Evolutionary conservation across 1,284 basidiomycete genomes (phyloP).

Genomic region (Trametes pubescens): DNA sequence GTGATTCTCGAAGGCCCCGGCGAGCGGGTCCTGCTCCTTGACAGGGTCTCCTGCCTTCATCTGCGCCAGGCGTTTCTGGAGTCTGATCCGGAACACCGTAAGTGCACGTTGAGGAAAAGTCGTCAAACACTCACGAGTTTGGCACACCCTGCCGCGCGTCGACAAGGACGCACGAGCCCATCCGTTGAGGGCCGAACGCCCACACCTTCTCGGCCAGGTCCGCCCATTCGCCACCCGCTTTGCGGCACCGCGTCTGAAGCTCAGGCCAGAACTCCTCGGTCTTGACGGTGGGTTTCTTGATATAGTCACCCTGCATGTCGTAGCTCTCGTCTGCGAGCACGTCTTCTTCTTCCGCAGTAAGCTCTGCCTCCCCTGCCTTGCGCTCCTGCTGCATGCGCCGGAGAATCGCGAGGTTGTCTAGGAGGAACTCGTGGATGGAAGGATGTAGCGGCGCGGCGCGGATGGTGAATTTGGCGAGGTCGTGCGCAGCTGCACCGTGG

Average conservation of each 20-base stretch:
- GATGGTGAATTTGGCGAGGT: conserved; percentile 84
- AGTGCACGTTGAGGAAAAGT: conserved; percentile 16
- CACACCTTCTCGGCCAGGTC: conserved; percentile 80
- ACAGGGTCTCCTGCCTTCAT: conserved; percentile 41
- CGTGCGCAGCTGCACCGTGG: conserved; percentile 71
- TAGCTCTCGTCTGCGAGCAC: conserved; percentile 47
- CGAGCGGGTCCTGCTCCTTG: conserved; percentile 37
- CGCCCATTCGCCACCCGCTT: conserved; percentile 85
- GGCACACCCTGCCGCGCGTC: conserved; percentile 64
- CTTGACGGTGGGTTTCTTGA: conserved; percentile 68
- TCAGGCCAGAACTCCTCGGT: conserved; percentile 86
- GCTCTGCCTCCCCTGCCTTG: conserved; percentile 43
- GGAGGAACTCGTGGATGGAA: conserved; percentile 75
- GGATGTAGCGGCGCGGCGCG: conserved; percentile 85
- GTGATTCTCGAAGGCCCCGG: conserved; percentile 76
- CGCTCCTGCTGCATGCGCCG: conserved; percentile 62
- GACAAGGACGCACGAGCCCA: conserved; percentile 89
- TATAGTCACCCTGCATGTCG: conserved; percentile 65
- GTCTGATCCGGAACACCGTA: conserved; percentile 44
- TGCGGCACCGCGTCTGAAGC: conserved; percentile 70
- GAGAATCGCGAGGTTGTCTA: conserved; percentile 72
- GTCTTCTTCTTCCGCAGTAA: conserved; percentile 47
- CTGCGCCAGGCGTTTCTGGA: conserved; percentile 57
- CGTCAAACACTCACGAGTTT: conserved; percentile 60
- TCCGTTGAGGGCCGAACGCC: conserved; percentile 91